phyloP scores from a whole-genome alignment of 2,329 filamentous ascomycete species.

The Fusarium haematococcum region DNA sequence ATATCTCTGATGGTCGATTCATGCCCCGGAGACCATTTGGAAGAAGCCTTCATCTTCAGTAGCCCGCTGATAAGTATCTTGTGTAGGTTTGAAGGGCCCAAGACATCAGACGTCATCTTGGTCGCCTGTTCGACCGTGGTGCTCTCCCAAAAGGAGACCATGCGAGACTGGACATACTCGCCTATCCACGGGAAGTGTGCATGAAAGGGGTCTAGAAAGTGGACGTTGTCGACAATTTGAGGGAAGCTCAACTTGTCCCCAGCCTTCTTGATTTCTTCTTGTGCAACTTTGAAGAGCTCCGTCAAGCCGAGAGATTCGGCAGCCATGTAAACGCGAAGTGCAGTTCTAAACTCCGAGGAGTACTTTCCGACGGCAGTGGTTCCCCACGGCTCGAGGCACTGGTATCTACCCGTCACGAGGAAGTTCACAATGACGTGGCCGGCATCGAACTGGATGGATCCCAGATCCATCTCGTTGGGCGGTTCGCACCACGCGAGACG shows the following conservation, averaged over 20 bases:
- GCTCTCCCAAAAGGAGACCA: neutral
- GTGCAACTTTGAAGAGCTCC: neutral
- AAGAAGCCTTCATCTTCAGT: neutral
- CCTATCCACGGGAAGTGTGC: neutral
- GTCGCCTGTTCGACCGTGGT: neutral
- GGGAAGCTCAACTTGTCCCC: neutral
- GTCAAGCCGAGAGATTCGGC: neutral
- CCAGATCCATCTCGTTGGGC: neutral
- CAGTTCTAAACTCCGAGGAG: neutral
- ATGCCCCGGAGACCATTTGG: too few relatives aligned
- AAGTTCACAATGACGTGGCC: slow-evolving; percentile 1
- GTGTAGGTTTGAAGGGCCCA: neutral
- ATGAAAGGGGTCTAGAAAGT: neutral
- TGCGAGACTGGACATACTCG: neutral
- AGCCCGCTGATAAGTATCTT: neutral
- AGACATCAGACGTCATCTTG: neutral
- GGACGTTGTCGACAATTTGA: neutral
- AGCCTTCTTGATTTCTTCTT: neutral
- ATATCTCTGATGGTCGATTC: too few relatives aligned
- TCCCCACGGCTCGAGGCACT: neutral
- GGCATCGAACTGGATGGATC: neutral
- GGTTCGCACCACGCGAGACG: neutral
- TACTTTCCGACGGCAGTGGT: neutral
- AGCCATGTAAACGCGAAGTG: neutral
- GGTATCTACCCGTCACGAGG: neutral